Conservation (phyloP, 305 asterid species). For the Fraxinus nigra region DNA sequence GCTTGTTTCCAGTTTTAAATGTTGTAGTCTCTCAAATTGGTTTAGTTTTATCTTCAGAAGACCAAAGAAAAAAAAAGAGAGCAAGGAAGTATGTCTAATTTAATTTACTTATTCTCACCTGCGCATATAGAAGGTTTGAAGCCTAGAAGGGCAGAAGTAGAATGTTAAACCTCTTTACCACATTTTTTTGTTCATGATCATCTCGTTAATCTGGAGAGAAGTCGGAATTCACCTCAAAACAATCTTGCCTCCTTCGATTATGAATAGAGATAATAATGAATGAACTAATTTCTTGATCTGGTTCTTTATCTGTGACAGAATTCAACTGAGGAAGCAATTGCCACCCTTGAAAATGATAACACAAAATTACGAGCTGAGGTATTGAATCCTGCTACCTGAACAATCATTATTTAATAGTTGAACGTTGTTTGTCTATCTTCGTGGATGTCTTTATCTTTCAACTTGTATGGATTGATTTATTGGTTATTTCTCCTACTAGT, state of each 20-base stretch:
- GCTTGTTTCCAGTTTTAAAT: conserved; percentile 16
- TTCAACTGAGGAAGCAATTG: conserved; percentile 38
- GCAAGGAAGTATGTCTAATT: not conserved
- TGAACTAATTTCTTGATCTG: conserved; percentile 22
- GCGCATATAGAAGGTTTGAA: not conserved
- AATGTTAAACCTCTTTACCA: not conserved
- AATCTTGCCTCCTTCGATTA: not conserved
- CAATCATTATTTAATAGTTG: not conserved
- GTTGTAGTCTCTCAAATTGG: not conserved
- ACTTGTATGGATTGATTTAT: conserved; percentile 15
- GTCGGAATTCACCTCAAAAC: not conserved
- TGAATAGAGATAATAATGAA: not conserved
- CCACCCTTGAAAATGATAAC: conserved; percentile 35
- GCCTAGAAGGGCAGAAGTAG: not conserved
- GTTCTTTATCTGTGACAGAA: conserved; percentile 32
- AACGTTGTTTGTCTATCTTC: not conserved
- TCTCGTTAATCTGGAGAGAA: not conserved
- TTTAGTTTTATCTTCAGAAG: not conserved
- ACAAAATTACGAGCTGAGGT: conserved; percentile 48
- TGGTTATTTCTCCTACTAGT: conserved; percentile 1
- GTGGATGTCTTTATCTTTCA: conserved; percentile 9
- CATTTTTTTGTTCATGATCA: not conserved
- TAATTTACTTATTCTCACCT: not conserved
- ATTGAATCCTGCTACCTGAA: conserved; percentile 16
- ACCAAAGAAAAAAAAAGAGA: not conserved